Evolutionary conservation across 2,329 filamentous ascomycete species (phyloP).

Genomic region (Elsinoe australis): DNA sequence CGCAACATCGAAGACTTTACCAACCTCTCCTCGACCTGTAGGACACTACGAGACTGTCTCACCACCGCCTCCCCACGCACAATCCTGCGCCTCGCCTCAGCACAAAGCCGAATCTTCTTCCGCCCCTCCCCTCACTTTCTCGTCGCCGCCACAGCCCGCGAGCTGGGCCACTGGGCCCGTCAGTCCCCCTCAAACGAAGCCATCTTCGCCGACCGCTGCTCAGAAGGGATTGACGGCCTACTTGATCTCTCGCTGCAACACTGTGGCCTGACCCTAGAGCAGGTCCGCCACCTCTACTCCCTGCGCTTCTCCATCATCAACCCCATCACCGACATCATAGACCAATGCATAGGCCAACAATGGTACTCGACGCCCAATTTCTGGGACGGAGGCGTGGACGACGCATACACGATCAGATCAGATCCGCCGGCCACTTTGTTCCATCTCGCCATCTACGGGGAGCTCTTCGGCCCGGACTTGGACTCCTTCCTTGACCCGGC

Average conservation of each 20-base stretch:
- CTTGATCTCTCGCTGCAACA: conserved; percentile 27
- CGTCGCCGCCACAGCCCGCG: conserved; percentile 28
- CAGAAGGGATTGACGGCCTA: conserved; percentile 29
- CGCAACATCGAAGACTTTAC: conserved; percentile 32
- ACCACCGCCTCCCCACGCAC: conserved; percentile 22
- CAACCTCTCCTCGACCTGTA: conserved; percentile 21
- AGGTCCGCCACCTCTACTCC: conserved; percentile 28
- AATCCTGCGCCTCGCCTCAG: conserved; percentile 30
- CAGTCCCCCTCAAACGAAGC: conserved; percentile 22
- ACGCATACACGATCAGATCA: conserved; percentile 26
- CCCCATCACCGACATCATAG: conserved; percentile 29
- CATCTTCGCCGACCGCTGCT: conserved; percentile 20
- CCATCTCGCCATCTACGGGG: conserved; percentile 31
- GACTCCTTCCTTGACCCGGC: conserved; percentile 23
- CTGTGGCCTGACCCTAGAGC: conserved; percentile 28
- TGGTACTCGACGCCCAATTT: conserved; percentile 25
- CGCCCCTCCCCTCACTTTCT: conserved; percentile 34
- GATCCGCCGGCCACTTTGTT: conserved; percentile 26
- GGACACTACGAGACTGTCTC: conserved; percentile 24
- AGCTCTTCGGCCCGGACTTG: conserved; percentile 27
- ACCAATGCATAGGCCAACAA: conserved; percentile 27
- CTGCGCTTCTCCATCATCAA: conserved; percentile 30
- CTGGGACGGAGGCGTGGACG: conserved; percentile 30
- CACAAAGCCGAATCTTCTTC: conserved; percentile 32
- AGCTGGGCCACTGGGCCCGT: conserved; percentile 32